Evolutionary conservation across 2,329 filamentous ascomycete genomes (phyloP), one percentile per base, ranked within the genome.

Genomic region (Monilinia polystroma): DNA sequence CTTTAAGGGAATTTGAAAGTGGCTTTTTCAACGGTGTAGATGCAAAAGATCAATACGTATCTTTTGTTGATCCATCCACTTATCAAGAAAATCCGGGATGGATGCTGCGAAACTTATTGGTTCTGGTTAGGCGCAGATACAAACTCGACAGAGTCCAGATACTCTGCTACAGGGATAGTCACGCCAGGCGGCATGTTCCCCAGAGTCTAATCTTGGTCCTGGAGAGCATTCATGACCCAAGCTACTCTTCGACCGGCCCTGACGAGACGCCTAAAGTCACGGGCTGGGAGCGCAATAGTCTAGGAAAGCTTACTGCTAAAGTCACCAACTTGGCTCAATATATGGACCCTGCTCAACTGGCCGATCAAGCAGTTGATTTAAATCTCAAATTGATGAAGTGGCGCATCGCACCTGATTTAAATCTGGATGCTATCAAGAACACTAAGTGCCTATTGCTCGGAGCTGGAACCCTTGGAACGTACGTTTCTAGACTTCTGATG

Each of bases 311-410:
- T 23, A 86, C 87, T 23, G 88, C 91, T 20, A 88, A 91, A 71
- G 85, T 90, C 23, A 92, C 92, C 18, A 92, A 96, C 74, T 83
- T 99, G 11, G 90, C 90, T 26, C 92, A 95, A 73, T 96, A 97
- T 73, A 94, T 99, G 90, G 93, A 99, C 75, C 94, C 95, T 8
- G 82, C 85, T 45, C 88, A 89, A 74, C 82, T 98, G 23, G 95
- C 95, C 29, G 93, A 98, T 76, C 93, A 96, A 76, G 93, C 93
- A 0, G 94, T 98, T 12, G 95, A 99, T 75, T 84, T 99, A 67
- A 99, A 99, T 75, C 83, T 98, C 68, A 98, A 98, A 79, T 84
- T 99, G 67, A 99, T 99, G 89, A 99, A 97, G 80, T 99, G 95
- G 95, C 89, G 95, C 51, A 92, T 99, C 73, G 92, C 93, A 10